A percentile compares a stretch with the other conserved stretches of the same genome.
Evolutionary conservation across 495 filamentous ascomycete genomes (phyloP).

Genomic region (Xylaria acuta): DNA sequence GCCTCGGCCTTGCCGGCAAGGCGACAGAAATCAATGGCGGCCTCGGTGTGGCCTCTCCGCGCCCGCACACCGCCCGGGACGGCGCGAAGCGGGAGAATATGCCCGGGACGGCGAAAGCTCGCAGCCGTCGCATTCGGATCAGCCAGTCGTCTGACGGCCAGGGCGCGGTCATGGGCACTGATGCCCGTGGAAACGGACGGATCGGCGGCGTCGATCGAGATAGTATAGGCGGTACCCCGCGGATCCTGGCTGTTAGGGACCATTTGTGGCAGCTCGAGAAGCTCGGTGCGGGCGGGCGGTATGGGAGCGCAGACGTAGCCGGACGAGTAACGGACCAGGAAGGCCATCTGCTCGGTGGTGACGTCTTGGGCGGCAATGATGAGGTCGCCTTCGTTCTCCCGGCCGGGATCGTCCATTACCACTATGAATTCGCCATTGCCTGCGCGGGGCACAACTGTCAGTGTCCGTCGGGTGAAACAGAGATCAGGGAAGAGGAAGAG

Average conservation of each 20-base stretch:
- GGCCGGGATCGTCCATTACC: constrained; percentile 85
- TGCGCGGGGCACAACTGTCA: constrained; percentile 39
- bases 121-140: constrained; percentile 61
- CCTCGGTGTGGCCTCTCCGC: constrained; percentile 89
- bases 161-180: constrained; percentile 81
- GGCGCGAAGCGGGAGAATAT: constrained; percentile 86
- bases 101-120: constrained; percentile 82
- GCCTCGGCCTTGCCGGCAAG: constrained; percentile 76
- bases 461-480: not conserved
- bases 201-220: constrained; percentile 79
- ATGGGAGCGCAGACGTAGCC: constrained; percentile 91
- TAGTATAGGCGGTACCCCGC: constrained; percentile 89
- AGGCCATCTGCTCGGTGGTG: constrained; percentile 90
- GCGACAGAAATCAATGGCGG: constrained; percentile 84
- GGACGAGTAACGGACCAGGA: constrained; percentile 88
- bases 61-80: constrained; percentile 79
- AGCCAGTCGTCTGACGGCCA: constrained; percentile 82
- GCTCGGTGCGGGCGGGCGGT: constrained; percentile 65
- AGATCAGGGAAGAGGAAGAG: constrained; percentile 24
- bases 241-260: constrained; percentile 81
- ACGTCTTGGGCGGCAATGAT: constrained; percentile 90
- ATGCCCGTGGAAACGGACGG: constrained; percentile 86
- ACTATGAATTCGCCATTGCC: constrained; percentile 93
- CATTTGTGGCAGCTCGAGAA: constrained; percentile 87
- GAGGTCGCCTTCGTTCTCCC: constrained; percentile 98